Evolutionary conservation across 495 filamentous ascomycete genomes (phyloP).

Genomic region (Annulohypoxylon bovei): DNA sequence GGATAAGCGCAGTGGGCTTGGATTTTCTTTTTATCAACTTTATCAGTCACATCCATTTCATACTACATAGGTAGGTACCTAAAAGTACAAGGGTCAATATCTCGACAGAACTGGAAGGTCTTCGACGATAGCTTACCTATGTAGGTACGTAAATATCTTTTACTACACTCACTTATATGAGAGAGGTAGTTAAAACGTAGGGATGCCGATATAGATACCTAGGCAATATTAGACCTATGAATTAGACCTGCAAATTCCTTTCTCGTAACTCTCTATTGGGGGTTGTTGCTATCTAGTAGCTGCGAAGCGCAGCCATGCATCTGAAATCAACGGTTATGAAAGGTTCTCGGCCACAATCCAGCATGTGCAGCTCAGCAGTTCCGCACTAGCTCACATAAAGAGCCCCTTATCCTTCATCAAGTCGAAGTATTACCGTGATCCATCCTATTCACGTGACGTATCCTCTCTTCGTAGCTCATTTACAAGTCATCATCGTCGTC

Average conservation of each 20-base stretch:
- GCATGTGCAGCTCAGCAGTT: constrained; percentile 25
- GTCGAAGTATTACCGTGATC: constrained; percentile 38
- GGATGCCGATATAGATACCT: background rate
- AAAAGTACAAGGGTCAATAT: background rate
- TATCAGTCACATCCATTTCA: background rate
- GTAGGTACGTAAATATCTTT: background rate
- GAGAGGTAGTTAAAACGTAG: background rate
- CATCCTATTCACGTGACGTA: constrained; percentile 21
- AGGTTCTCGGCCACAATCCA: constrained; percentile 31
- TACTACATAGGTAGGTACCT: background rate
- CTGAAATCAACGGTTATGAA: constrained; percentile 37
- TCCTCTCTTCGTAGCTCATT: constrained; percentile 38
- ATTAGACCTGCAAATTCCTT: constrained; percentile 32
- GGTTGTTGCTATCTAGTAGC: constrained; percentile 47
- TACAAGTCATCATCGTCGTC: constrained; percentile 78
- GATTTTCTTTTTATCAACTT: background rate
- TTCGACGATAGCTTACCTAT: background rate
- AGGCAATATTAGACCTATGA: background rate
- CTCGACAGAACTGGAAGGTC: background rate
- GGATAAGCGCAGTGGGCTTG: constrained; percentile 3
- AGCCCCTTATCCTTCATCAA: constrained; percentile 34
- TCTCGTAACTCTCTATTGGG: constrained; percentile 46
- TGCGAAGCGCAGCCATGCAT: constrained; percentile 44
- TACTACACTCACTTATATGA: background rate
- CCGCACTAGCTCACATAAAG: constrained; percentile 26